Evolutionary conservation across 768 basidiomycete genomes (phyloP), one percentile per base, ranked within the genome.

Genomic region (Pleurotus cornucopiae): DNA sequence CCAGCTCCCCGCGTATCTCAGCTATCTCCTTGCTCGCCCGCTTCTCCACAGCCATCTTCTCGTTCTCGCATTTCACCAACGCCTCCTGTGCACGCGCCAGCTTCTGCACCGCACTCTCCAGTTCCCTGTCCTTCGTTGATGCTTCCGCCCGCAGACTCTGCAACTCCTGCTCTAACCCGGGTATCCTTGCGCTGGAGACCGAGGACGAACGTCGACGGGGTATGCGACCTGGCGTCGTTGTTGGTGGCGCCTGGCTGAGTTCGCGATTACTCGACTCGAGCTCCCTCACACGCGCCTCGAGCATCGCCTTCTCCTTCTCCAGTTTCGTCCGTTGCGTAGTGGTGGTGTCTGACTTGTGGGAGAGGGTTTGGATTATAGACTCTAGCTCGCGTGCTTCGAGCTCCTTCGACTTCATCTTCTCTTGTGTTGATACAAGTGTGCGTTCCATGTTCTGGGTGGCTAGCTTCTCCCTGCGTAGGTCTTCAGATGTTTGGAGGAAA

Each of bases 201-300:
- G 85, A 86, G 1, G 86, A 85, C 18, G 86, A 84, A 18, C 84
- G 78, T 30, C 78, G 75, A 25, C 82, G 76, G 18, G 73, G 66
- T 52, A 66, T 60, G 46, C 67, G 67, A 44, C 69, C 69, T 43
- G 67, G 60, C 4, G 63, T 61, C n/a, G 60, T 56, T 41, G 59
- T 34, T 38, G 70, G 65, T 20, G 68, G 63, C 45, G 73, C 61
- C 40, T 64, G 64, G 48, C 62, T 67, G 56, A 64, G 64, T 37
- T 76, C 74, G 58, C 62, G 75, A 52, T 68, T 57, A 60, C 71
- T 74, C 58, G 55, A 69, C 63, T 88, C 78, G 41, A 88, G 72
- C 62, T 88, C 84, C 41, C 76, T 78, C 30, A 88, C 74, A 13
- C 84, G 80, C 23, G 71, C 69, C 57, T 86, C 83, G 11, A 87